Evolutionary conservation across 2,329 filamentous ascomycete genomes (phyloP).

Genomic region (Arthrobotrys sinensis): DNA sequence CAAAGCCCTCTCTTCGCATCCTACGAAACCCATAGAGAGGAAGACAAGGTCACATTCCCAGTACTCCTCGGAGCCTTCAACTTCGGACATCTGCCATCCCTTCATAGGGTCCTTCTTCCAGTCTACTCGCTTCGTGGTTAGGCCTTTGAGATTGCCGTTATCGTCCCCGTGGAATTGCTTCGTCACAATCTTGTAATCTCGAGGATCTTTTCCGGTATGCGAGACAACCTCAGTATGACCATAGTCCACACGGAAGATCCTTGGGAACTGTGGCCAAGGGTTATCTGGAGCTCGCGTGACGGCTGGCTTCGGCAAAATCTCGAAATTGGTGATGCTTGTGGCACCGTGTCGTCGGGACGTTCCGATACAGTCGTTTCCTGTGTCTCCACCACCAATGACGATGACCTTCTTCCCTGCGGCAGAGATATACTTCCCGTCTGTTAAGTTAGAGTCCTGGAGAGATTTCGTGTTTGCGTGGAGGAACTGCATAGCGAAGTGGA

Average conservation of each 20-base stretch:
- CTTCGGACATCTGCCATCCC: slow-evolving; percentile 98
- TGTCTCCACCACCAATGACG: slow-evolving; percentile 97
- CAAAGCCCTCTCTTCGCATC: slow-evolving; percentile 88
- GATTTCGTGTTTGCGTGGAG: slow-evolving; percentile 98
- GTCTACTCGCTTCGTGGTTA: slow-evolving; percentile 94
- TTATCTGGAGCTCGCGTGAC: slow-evolving; percentile 92
- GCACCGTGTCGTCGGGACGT: slow-evolving; percentile 95
- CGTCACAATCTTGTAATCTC: slow-evolving; percentile 98
- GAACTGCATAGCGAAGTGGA: slow-evolving; percentile 97
- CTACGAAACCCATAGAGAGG: slow-evolving; percentile 96
- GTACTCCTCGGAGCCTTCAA: slow-evolving; percentile 92
- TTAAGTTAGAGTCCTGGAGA: slow-evolving; percentile 89
- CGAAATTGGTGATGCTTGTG: slow-evolving; percentile 96
- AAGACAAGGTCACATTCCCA: slow-evolving; percentile 96
- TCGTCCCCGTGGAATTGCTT: slow-evolving; percentile 96
- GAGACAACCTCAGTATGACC: slow-evolving; percentile 96
- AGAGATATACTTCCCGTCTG: slow-evolving; percentile 88
- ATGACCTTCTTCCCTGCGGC: slow-evolving; percentile 96
- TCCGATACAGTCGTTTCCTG: slow-evolving; percentile 97
- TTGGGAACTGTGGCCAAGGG: slow-evolving; percentile 98
- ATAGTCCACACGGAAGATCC: slow-evolving; percentile 98
- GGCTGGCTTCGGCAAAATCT: slow-evolving; percentile 92
- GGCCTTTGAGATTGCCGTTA: slow-evolving; percentile 88
- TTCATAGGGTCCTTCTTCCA: slow-evolving; percentile 92
- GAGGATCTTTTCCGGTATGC: slow-evolving; percentile 94